Evolutionary conservation across 2,329 filamentous ascomycete species (phyloP), one percentile per base, ranked within the genome.

Genomic region (Phialocephala subalpina): DNA sequence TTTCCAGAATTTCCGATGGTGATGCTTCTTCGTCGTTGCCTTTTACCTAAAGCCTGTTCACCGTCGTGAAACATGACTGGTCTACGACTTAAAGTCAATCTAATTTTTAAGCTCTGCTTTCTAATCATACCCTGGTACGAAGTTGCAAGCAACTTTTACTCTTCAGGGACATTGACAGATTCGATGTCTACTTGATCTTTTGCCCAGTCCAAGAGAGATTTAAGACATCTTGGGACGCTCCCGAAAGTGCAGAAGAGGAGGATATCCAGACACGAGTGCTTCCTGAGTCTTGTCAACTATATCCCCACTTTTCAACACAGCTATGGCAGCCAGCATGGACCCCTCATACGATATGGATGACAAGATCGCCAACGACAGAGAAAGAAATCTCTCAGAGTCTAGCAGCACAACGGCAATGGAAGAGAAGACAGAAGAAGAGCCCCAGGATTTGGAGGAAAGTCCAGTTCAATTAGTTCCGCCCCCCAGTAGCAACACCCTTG

Each of bases 401-500:
- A 63, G 58, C 33, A 67, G 64, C 35, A 63, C 29, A 18, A 62
- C 53, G 9, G 29, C 35, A 36, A 25, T 35, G 29, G 55, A 57
- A 14, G 35, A 57, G 25, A 38, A 40, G 29, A 20, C 20, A n/a
- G 33, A 11, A 25, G 42, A 62, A 9, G 11, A 38, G 20, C 45
- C 20, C 29, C 53, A 58, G 20, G 58, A 59, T 16, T 25, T 20
- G 38, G 55, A 59, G 27, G 35, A 61, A 36, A n/a, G 6, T 27
- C 27, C 58, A 55, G 35, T 27, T 11, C 42, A 35, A 40, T 52
- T 18, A 35, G 35, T 25, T 6, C 29, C 49, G 40, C 20, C 29
- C 18, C 20, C 29, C 18, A 68, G 58, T 22, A 64, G 62, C 16
- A 62, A 49, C n/a, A n/a, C 63, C 0, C 47, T 56, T 36, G 86